Base-by-base conservation (phyloP, 208 protist genomes). In the Trypanosoma rangeli region DNA sequence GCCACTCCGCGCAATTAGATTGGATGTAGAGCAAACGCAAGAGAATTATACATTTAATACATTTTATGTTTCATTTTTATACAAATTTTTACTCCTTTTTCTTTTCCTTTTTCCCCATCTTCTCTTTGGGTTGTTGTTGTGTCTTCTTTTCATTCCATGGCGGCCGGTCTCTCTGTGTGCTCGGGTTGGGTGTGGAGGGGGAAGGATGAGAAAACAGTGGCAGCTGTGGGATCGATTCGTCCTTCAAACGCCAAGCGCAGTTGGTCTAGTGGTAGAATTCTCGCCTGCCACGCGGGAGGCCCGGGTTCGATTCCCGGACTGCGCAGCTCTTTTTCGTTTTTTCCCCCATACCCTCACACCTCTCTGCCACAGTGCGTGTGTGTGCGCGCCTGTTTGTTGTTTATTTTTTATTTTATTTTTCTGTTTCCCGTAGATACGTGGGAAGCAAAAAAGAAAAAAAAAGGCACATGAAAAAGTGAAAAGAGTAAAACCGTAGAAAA, bases 261-360 rank as follows among this genome's bases (percentile, higher is more conserved):
- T 94, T 94, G 89, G 89, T 94, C 89, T 94, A 94, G 89, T 94
- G 89, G 89, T 94, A 94, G 89, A 94, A 94, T 94, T 92, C 85
- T 92, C 82, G 84, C 84, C 83, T 95, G 87, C 87, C 87, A 95
- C 87, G 90, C 87, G 86, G 90, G 87, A 92, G 87, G 90, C 87
- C 90, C 87, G 90, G 87, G 87, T 95, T 95, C 87, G 87, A 95
- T 95, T 95, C 90, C 90, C 90, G 90, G 87, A 94, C 89, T 94
- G 85, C 89, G 89, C 86, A 92, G 37, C 26, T 70, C 65, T 91
- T 90, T 90, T 46, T 46, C 15, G 3, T 22, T 57, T 59, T 60
- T 39, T 49, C 39, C 29, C 33, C 33, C 39, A 5, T 28, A 22
- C 29, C 55, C 55, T 69, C 18, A 50, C 20, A 50, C 49, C 10